Percentiles rank a stretch among this genome's conserved stretches.
Evolutionary conservation across 2,329 filamentous ascomycete genomes (phyloP).

Genomic region (Pseudodiploospora longispora): DNA sequence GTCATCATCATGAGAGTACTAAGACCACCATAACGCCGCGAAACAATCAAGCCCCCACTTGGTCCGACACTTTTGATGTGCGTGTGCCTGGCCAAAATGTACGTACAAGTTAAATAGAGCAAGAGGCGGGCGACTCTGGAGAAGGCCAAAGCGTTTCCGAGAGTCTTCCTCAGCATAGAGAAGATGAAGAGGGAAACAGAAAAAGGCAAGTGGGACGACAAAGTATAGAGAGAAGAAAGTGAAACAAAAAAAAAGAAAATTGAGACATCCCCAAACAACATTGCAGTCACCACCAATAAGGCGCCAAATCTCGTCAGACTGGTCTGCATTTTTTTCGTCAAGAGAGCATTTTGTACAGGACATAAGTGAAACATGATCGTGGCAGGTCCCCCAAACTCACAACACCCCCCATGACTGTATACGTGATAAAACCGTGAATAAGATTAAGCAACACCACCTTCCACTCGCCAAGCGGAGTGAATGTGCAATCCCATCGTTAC

Average conservation of each 20-base stretch:
- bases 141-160: slow-evolving; percentile 6
- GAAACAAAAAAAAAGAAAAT: neutral
- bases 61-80: slow-evolving; percentile 39
- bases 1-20: slow-evolving; percentile 16
- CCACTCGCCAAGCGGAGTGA: too few relatives aligned
- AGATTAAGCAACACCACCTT: too few relatives aligned
- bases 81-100: slow-evolving; percentile 34
- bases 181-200: neutral
- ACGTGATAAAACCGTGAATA: neutral
- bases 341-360: slow-evolving; percentile 19
- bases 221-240: neutral
- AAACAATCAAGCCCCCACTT: slow-evolving; percentile 18
- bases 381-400: slow-evolving; percentile 5
- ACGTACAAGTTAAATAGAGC: slow-evolving; percentile 26
- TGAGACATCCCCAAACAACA: too few relatives aligned
- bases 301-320: slow-evolving; percentile 13
- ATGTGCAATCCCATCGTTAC: slow-evolving; percentile 1
- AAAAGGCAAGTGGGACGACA: neutral
- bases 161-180: slow-evolving; percentile 1
- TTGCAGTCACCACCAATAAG: neutral
- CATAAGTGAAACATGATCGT: slow-evolving; percentile 10
- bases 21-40: slow-evolving; percentile 18
- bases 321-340: too few relatives aligned
- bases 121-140: slow-evolving; percentile 1
- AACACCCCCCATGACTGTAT: slow-evolving; percentile 5